These are phyloP conservation scores for Colletotrichum sp. DNA, from an alignment of 2,329 filamentous ascomycete species.

Conservation along the genomic window DNA sequence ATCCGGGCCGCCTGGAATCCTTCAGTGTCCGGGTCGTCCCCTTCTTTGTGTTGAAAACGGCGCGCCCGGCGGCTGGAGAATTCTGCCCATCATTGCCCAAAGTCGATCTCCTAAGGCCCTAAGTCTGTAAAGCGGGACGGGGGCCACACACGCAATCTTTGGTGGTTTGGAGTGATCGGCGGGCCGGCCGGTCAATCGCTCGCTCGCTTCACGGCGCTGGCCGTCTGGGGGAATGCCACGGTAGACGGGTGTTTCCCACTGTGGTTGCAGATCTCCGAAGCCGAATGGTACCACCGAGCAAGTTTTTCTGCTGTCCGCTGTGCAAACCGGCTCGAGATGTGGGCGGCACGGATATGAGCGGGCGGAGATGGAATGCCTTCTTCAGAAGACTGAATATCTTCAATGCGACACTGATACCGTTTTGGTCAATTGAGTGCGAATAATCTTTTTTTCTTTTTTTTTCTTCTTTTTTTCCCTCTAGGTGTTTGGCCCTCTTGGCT, in stretches of 20 bases:
- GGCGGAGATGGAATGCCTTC: not conserved
- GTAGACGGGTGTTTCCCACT: not conserved
- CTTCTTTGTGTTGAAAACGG: not conserved
- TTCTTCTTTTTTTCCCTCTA: not conserved
- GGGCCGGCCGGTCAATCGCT: slow-evolving; percentile 7
- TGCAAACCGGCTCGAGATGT: not conserved
- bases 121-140: slow-evolving; percentile 12
- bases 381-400: not conserved
- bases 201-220: slow-evolving; percentile 8
- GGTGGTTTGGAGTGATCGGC: not conserved
- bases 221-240: slow-evolving; percentile 6
- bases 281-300: not conserved
- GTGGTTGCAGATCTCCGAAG: slow-evolving; percentile 1
- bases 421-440: not conserved
- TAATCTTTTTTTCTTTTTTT: not conserved
- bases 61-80: slow-evolving; percentile 3
- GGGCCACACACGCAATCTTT: not conserved
- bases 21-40: not conserved
- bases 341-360: slow-evolving; percentile 12
- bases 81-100: slow-evolving; percentile 1
- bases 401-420: not conserved
- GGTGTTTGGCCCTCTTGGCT: not conserved
- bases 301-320: not conserved
- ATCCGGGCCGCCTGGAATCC: not conserved
- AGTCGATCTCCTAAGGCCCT: not conserved